Base-by-base conservation (phyloP, 768 basidiomycete genomes). In the Rhizopogon roseolus region DNA sequence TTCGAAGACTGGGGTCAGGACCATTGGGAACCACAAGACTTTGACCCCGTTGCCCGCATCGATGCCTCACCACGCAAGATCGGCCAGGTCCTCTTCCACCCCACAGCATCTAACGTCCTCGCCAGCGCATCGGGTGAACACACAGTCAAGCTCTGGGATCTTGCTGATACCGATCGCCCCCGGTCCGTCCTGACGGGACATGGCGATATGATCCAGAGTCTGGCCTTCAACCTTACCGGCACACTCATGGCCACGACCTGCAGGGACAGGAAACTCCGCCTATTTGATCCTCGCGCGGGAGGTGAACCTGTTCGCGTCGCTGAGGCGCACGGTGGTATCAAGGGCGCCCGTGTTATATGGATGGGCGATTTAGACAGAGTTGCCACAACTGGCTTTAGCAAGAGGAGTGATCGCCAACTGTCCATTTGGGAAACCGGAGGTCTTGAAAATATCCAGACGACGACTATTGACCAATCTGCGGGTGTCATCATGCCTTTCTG, bases 401-500 rank as follows among this genome's bases (percentile, higher is more conserved):
- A 85, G 71, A 96, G 95, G 91, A 92, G 90, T 45, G 96, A 99
- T 67, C 80, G 96, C 8, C 93, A 99, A 69, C 78, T 93, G 34
- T 79, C 76, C 52, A 72, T 99, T 41, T 99, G 95, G 96, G 94
- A 98, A 66, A 82, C 90, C 2, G 81, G 86, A 9, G 77, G 83
- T 13, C 69, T 98, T 50, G 76, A 70, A 39, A 93, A 82, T 65
- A 61, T 94, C 58, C 95, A 93, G 74, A 91, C 82, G 54, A 73
- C 84, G 50, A 77, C 76, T 13, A 74, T 98, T 56, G 96, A 99
- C 69, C 93, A 95, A 68, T 87, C 86, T 38, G 85, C 94, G 49
- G 96, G 96, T 38, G 92, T 96, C 9, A 68, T 95, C 41, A 98
- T 98, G 94, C 96, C 96, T 2, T 97, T 97, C 84, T 98, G 92